These are phyloP conservation scores for Colletotrichum magnum DNA, from an alignment of 2,329 filamentous ascomycete genomes.

Conservation along the genomic window DNA sequence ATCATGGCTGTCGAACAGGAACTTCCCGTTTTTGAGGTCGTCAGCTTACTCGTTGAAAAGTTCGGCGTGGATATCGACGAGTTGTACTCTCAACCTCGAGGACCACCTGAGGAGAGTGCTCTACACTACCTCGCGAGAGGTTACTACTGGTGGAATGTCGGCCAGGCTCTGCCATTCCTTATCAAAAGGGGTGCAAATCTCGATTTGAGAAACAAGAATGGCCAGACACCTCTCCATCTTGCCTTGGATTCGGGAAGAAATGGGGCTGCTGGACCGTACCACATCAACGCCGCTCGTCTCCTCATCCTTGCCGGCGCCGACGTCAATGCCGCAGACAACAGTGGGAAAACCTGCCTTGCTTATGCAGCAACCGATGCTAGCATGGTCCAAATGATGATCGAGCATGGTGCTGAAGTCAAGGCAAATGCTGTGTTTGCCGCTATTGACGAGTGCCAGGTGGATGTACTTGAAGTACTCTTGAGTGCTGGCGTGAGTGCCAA, in stretches of 20 bases:
- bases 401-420: slow-evolving; percentile 35
- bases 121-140: slow-evolving; percentile 10
- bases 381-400: slow-evolving; percentile 17
- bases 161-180: slow-evolving; percentile 38
- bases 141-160: slow-evolving; percentile 38
- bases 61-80: slow-evolving; percentile 51
- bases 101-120: not conserved
- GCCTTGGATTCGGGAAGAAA: slow-evolving; percentile 12
- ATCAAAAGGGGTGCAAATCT: slow-evolving; percentile 23
- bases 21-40: slow-evolving; percentile 52
- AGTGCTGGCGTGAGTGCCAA: slow-evolving; percentile 41
- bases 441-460: slow-evolving; percentile 30
- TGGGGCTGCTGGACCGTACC: not conserved
- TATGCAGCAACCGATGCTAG: slow-evolving; percentile 18
- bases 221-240: slow-evolving; percentile 35
- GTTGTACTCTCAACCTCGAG: not conserved
- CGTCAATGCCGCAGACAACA: slow-evolving; percentile 24
- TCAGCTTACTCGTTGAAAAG: slow-evolving; percentile 52
- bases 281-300: slow-evolving; percentile 14
- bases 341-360: slow-evolving; percentile 36
- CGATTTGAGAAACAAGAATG: slow-evolving; percentile 5
- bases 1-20: slow-evolving; percentile 46
- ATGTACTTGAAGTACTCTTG: slow-evolving; percentile 12
- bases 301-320: slow-evolving; percentile 30
- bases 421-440: slow-evolving; percentile 40